Evolutionary conservation across 495 filamentous ascomycete genomes (phyloP).

Genomic region (Xanthoparmelia taractica): DNA sequence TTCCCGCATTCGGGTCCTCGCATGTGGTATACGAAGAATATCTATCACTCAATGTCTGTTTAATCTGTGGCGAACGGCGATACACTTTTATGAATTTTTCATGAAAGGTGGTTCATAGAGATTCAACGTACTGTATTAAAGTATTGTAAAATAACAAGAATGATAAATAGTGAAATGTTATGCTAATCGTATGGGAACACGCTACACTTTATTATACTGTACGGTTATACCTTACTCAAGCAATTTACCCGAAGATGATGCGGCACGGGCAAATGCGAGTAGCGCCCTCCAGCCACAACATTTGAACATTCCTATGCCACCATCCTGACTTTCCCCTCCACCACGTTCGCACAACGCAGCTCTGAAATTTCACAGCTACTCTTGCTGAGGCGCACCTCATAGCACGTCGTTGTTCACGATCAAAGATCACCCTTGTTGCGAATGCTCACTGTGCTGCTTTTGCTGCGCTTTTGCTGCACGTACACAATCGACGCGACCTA

Average conservation of each 20-base stretch:
- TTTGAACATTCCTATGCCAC: neutral
- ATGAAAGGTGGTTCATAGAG: neutral
- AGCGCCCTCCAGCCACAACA: slow-evolving; percentile 11
- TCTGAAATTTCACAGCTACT: slow-evolving; percentile 3
- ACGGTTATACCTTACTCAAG: no score
- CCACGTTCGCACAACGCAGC: neutral
- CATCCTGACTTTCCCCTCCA: neutral
- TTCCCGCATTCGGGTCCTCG: neutral
- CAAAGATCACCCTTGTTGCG: neutral
- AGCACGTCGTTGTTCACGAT: neutral
- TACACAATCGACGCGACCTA: slow-evolving; percentile 27
- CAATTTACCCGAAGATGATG: neutral
- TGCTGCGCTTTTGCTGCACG: slow-evolving; percentile 21
- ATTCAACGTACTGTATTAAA: no score
- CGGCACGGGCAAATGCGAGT: no score
- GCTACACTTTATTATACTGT: no score
- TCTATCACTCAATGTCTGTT: neutral
- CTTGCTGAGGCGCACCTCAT: neutral
- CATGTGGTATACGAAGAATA: neutral
- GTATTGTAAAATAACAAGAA: no score
- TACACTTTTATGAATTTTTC: neutral
- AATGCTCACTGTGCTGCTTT: neutral
- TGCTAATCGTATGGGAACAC: no score
- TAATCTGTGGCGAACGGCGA: neutral
- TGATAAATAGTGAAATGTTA: no score